Evolutionary conservation across 768 basidiomycete genomes (phyloP), one percentile per base, ranked within the genome.

Genomic region (Brasilioporus rufonigricans): DNA sequence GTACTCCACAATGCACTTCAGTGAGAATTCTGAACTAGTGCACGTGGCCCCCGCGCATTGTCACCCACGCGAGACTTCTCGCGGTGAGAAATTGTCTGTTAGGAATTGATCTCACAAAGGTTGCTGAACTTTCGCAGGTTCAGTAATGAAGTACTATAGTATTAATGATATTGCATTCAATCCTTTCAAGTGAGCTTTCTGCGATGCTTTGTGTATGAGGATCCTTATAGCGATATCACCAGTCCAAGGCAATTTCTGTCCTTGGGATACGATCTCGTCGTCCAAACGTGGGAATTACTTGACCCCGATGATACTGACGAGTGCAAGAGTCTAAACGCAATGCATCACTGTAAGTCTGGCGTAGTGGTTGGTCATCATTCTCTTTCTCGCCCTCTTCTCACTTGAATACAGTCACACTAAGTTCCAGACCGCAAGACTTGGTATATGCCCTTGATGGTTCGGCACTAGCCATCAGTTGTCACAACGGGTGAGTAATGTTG

Each of bases 91-190:
- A 12, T 27, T 11, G 5, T 33, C 32, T 6, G 16, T 14, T 31
- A 18, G 18, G 21, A 31, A 24, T 29, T 27, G 11, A 44, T 21
- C 26, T n/a, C 16, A 29, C 13, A 13, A 16, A 49, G 23, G 18
- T 39, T 32, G 23, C 29, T 32, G 40, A 50, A 32, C 32, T 8
- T 7, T 29, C 40, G 19, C 38, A 64, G 68, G 59, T 39, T 56
- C 52, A 33, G 53, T 55, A 10, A 68, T 50, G 18, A 83, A 81
- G 57, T 73, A 84, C 56, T 85, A 83, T 55, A 72, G 79, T 1
- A 76, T 87, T 0, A 76, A 78, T 46, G 82, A 85, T 53, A 72
- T 84, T 36, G 78, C 77, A 21, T 81, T 84, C 53, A 77, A 82
- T 61, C 81, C 83, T 1, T 60, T 53, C 54, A 73, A 76, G 82